Evolutionary conservation across 768 basidiomycete species (phyloP).

Genomic region (Wakefieldia striispora): DNA sequence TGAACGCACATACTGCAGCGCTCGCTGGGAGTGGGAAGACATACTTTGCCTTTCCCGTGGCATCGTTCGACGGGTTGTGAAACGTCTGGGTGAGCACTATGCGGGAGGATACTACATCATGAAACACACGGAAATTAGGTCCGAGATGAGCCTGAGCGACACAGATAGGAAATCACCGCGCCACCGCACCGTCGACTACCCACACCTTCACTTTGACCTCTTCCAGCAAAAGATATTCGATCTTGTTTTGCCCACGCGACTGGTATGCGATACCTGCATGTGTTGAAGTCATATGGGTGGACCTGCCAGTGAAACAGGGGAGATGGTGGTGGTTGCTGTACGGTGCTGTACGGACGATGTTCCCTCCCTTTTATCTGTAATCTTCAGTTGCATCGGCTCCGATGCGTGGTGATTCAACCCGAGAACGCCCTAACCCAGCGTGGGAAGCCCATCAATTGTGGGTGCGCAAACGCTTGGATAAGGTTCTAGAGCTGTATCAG

Average conservation of each 20-base stretch:
- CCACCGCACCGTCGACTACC: constrained; percentile 45
- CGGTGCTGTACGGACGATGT: constrained; percentile 7
- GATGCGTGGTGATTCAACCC: not conserved
- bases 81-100: constrained; percentile 42
- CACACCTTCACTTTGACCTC: constrained; percentile 39
- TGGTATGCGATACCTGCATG: constrained; percentile 34
- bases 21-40: constrained; percentile 57
- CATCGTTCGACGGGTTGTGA: constrained; percentile 34
- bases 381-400: constrained; percentile 5
- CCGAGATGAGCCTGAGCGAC: constrained; percentile 1
- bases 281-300: constrained; percentile 14
- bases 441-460: constrained; percentile 6
- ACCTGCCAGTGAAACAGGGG: not conserved
- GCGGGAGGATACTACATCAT: constrained; percentile 42
- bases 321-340: not conserved
- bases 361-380: constrained; percentile 11
- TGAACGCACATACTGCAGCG: constrained; percentile 55
- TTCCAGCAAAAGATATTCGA: constrained; percentile 40
- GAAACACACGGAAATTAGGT: not conserved
- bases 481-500: too few species aligned
- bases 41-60: constrained; percentile 49
- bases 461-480: not conserved
- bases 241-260: constrained; percentile 15
- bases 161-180: constrained; percentile 4
- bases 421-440: constrained; percentile 2